Base-by-base conservation (phyloP, 2,329 filamentous ascomycete genomes). In the Anthostomella pinea region DNA sequence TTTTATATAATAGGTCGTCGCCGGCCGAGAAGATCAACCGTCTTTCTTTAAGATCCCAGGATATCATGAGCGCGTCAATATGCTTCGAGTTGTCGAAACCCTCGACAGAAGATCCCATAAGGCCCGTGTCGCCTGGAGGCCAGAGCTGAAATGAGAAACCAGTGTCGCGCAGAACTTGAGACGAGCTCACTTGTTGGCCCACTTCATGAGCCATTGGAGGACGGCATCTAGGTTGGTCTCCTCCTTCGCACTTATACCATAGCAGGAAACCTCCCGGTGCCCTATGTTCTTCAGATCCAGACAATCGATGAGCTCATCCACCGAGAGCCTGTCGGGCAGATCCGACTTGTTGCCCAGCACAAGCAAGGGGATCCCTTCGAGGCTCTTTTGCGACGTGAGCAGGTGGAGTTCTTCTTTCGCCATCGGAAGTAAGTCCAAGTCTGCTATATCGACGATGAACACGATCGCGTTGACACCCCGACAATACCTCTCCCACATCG, bases 401-500 rank as follows among this genome's bases (percentile, higher is more conserved):
- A 86, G 76, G 65, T 96, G 93, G 39, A 98, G 81, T 65, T 97
- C 93, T 52, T 97, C 89, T 57, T 85, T 87, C 33, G 93, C 93
- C 45, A 88, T 79, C 7, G 88, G 84, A 41, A 97, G 75, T 39
- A 88, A 79, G 35, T 80, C 78, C 47, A 77, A 74, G 65, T 98
- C 93, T 52, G 91, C 89, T 49, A 94, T 94, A 64, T 98, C 93
- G 58, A 97, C 90, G 62, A 98, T 95, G 68, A 96, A 98, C 50
- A 98, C 87, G 53, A 98, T 96, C 53, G 91, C 91, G 68, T 95
- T 95, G 52, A 97, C 93, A 34, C 89, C 93, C 48, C 90, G 87
- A 68, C 93, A 97, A 66, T 98, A 98, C 59, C 93, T 78, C 73
- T 98, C 93, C 93, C 93, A 98, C 93, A 98, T 98, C 53, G 87